Conservation (phyloP, 169 alveolate genomes). For the Plasmodium inui region DNA sequence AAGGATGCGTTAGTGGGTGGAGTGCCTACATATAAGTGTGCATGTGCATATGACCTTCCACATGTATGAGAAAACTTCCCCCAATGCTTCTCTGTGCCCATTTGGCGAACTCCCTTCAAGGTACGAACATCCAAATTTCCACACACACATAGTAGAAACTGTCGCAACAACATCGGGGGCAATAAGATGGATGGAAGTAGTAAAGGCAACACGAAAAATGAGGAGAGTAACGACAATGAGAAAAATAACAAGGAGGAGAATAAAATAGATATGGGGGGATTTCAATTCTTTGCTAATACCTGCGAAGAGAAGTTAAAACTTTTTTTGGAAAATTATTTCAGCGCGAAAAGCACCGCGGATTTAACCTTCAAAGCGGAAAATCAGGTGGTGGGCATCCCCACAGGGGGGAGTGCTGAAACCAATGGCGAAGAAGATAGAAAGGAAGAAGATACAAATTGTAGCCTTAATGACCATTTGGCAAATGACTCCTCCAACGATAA, state of each 20-base stretch:
- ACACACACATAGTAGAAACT: not conserved
- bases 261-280: conserved; percentile 56
- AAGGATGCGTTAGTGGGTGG: not conserved
- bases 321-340: conserved; percentile 46
- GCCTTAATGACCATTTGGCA: not conserved
- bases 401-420: not conserved
- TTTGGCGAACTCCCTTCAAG: not conserved
- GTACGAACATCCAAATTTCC: not conserved
- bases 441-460: not conserved
- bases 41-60: not conserved
- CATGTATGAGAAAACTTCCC: not conserved
- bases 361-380: conserved; percentile 36
- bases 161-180: not conserved
- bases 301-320: conserved; percentile 59
- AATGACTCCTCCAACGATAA: conserved; percentile 66
- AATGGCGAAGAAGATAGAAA: not conserved
- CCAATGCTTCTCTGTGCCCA: not conserved
- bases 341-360: conserved; percentile 22
- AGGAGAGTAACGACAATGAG: conserved; percentile 32
- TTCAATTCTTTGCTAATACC: conserved; percentile 51
- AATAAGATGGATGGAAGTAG: conserved; percentile 21
- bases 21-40: not conserved
- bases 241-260: conserved; percentile 46
- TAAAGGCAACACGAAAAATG: conserved; percentile 15
- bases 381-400: not conserved